Base-by-base conservation (phyloP, 148 eudicot genomes). In the Amaranthus palmeri region DNA sequence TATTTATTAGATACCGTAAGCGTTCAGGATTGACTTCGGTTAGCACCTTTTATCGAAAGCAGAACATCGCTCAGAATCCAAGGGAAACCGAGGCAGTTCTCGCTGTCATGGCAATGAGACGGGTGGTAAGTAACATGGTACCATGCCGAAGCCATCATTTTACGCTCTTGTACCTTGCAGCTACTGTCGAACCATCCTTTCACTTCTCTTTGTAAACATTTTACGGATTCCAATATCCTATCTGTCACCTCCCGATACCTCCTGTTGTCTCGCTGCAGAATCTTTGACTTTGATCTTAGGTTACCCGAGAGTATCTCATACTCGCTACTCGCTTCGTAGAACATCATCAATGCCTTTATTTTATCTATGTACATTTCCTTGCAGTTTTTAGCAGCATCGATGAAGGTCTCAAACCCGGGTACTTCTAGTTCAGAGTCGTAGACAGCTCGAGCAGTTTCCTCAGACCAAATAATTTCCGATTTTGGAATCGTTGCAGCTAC, bases 61-160 rank as follows among this genome's bases (percentile, higher is more conserved):
- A 95, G 81, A 17, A 86, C 64, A 64, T 89, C 89, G 42, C 93
- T 96, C 7, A 88, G 77, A 49, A 85, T 84, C 98, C 98, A 95
- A 0, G 98, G 98, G 77, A 95, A 95, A 11, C 98, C 84, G 68
- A 95, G 70, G 79, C 96, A 95, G 54, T 86, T 82, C 18, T 50
- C 64, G 51, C 96, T 85, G 74, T 78, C 92, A 25, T 83, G 70
- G 45, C 81, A 83, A 45, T 86, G 81, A 54, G 78, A 73, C 3
- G 90, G 88, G 71, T 91, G 93, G 70, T 93, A 93, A 41, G 97
- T 83, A 10, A 93, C 92, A 65, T 89, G 80, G 77, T 93, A 93
- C 98, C 98, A 93, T 36, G 98, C 98, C 2, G 98, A 86, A 0
- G 98, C 97, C 93, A 93, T 47, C 76, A 77, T 85, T 76, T 76